Percentiles rank a stretch among this genome's conserved stretches.
These are phyloP conservation scores for Blastobotrys terrestris DNA, from an alignment of 805 yeast genomes.

Conservation along the genomic window DNA sequence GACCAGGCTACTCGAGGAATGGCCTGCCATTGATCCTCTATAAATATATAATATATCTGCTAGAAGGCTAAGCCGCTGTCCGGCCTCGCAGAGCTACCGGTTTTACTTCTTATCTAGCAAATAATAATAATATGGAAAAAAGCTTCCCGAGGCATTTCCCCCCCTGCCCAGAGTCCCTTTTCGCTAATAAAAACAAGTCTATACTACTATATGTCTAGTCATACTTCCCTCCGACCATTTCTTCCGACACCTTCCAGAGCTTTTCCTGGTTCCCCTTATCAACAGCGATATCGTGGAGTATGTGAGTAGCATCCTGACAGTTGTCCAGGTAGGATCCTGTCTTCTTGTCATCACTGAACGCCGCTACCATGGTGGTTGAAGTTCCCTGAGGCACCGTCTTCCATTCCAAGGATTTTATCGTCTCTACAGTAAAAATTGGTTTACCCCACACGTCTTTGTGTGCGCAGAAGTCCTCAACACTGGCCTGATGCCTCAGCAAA, in stretches of 20 bases:
- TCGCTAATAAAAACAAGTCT: no score
- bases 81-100: no score
- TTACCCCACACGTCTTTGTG: neutral
- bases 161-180: no score
- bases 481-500: conserved; percentile 5
- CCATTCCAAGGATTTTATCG: neutral
- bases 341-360: neutral
- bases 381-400: neutral
- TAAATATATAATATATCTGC: neutral
- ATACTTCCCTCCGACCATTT: neutral
- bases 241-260: neutral
- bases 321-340: neutral
- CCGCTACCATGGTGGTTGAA: neutral
- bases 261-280: neutral
- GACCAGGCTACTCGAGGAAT: conserved; percentile 20
- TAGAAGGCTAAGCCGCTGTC: neutral
- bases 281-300: neutral
- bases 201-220: no score
- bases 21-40: conserved; percentile 21
- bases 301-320: neutral
- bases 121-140: no score
- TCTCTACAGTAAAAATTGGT: neutral
- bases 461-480: neutral
- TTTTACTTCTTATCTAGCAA: no score
- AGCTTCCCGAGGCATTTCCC: no score